phyloP scores from a whole-genome alignment of 306 rosid genomes.

The Aeschynomene evenia region DNA sequence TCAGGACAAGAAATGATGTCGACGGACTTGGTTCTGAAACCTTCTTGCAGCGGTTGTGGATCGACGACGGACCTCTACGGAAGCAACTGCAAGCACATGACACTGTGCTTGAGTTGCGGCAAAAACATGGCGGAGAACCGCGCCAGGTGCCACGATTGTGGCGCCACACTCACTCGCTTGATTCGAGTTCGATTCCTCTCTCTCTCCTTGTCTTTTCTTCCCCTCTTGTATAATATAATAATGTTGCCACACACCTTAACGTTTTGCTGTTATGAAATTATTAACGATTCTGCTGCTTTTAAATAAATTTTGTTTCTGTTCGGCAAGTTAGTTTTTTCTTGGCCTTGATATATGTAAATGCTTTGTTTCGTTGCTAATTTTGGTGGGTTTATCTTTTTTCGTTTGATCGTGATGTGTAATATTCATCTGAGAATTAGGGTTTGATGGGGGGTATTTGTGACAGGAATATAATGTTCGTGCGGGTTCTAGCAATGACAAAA shows the following conservation, averaged over 20 bases:
- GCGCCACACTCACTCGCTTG: slow-evolving; percentile 65
- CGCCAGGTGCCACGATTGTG: slow-evolving; percentile 74
- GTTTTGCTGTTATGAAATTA: not conserved
- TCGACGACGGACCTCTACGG: slow-evolving; percentile 81
- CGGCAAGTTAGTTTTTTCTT: not conserved
- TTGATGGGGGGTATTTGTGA: not conserved
- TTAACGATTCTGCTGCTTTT: not conserved
- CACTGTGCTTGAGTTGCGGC: slow-evolving; percentile 80
- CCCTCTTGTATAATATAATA: not conserved
- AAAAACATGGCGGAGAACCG: slow-evolving; percentile 78
- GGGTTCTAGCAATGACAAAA: slow-evolving; percentile 67
- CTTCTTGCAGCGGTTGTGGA: slow-evolving; percentile 77
- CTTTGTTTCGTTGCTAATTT: not conserved
- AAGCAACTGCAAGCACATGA: slow-evolving; percentile 95
- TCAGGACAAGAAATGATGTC: slow-evolving; percentile 36
- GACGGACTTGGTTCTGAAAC: slow-evolving; percentile 56
- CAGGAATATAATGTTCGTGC: slow-evolving; percentile 94
- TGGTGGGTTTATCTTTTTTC: not conserved
- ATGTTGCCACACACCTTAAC: not conserved
- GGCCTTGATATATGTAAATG: not conserved
- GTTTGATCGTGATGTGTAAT: not conserved
- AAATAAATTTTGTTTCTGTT: not conserved
- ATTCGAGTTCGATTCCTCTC: slow-evolving; percentile 62
- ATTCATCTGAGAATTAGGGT: not conserved
- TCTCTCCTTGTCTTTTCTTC: not conserved